These are phyloP conservation scores for Aspergillus clavatus DNA, from an alignment of 2,329 filamentous ascomycete genomes.

Conservation along the genomic window DNA sequence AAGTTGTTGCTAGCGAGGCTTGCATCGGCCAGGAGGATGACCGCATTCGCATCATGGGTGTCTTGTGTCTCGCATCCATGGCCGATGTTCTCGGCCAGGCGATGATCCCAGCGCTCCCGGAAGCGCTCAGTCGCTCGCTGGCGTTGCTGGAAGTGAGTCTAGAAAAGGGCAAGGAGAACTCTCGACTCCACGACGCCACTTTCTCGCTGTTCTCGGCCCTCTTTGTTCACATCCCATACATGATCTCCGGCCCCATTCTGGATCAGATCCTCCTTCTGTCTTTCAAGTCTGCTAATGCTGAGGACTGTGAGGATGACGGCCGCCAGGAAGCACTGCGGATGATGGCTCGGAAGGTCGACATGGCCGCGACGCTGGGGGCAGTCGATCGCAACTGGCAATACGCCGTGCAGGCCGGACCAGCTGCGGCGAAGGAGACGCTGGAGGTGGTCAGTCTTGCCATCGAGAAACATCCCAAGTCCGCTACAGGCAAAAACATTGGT, in stretches of 20 bases:
- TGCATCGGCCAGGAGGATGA: constrained; percentile 71
- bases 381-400: constrained; percentile 67
- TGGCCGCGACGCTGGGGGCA: constrained; percentile 69
- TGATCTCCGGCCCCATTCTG: constrained; percentile 73
- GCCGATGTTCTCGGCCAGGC: constrained; percentile 83
- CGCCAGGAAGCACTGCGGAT: constrained; percentile 67
- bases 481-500: constrained; percentile 69
- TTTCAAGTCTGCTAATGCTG: constrained; percentile 63
- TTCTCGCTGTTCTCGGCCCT: constrained; percentile 76
- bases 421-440: constrained; percentile 65
- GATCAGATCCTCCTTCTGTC: constrained; percentile 68
- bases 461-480: constrained; percentile 70
- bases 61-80: constrained; percentile 82
- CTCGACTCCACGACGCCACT: constrained; percentile 71
- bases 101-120: constrained; percentile 76
- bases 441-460: constrained; percentile 66
- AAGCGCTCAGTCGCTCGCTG: constrained; percentile 67
- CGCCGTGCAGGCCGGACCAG: constrained; percentile 58
- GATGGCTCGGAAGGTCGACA: constrained; percentile 70
- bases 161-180: constrained; percentile 48
- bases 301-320: constrained; percentile 59
- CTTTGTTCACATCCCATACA: constrained; percentile 79
- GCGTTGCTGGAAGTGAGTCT: constrained; percentile 65
- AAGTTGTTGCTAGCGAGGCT: constrained; percentile 68
- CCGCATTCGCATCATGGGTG: constrained; percentile 72